These are phyloP conservation scores for Phytophthora cactorum DNA, from an alignment of 352 stramenopile genomes.

Conservation along the genomic window DNA sequence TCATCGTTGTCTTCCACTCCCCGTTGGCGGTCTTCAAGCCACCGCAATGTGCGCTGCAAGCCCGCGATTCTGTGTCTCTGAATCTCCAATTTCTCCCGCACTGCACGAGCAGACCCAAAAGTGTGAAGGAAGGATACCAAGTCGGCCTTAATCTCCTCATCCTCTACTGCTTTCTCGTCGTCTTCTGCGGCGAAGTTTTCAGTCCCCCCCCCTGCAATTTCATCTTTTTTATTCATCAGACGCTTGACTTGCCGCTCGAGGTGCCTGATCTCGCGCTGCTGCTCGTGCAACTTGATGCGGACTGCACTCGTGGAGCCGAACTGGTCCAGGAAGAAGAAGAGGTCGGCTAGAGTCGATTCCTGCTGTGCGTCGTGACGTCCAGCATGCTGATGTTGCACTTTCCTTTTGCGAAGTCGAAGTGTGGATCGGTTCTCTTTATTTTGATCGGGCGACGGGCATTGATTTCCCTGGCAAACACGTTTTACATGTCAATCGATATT, in stretches of 20 bases:
- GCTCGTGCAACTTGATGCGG: constrained; percentile 1
- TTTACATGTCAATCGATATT: no score
- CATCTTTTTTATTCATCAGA: background rate
- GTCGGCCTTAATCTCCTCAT: background rate
- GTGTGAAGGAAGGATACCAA: background rate
- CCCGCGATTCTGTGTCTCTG: constrained; percentile 1
- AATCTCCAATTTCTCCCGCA: background rate
- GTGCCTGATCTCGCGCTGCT: background rate
- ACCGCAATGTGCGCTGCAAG: background rate
- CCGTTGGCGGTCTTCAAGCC: background rate
- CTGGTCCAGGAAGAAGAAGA: constrained; percentile 22
- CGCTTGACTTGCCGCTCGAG: background rate
- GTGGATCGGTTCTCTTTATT: background rate
- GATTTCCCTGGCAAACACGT: no score
- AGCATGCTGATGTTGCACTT: background rate
- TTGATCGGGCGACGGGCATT: background rate
- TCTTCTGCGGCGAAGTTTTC: background rate
- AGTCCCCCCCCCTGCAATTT: background rate
- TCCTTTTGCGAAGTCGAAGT: background rate
- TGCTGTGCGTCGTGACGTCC: constrained; percentile 4
- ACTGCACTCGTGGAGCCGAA: constrained; percentile 23
- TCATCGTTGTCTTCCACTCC: background rate
- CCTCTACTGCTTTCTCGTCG: background rate
- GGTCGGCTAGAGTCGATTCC: constrained; percentile 9
- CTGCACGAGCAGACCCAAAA: background rate